These are phyloP conservation scores for Phytophthora foliorum DNA, from an alignment of 352 stramenopile genomes.

Conservation along the genomic window DNA sequence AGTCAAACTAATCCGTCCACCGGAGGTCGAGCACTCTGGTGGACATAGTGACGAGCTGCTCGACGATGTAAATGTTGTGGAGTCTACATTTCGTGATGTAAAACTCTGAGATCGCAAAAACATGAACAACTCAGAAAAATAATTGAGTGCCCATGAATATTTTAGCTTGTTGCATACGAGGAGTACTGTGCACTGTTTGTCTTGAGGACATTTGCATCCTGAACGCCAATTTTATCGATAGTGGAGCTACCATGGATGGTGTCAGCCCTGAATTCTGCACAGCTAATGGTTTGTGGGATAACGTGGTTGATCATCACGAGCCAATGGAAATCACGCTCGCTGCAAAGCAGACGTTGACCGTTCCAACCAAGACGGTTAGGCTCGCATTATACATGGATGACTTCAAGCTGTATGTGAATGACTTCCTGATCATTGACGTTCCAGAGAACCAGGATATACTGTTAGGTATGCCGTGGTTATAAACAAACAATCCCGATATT, in stretches of 20 bases:
- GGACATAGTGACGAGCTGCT: not conserved
- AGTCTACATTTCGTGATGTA: not conserved
- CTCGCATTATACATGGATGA: conserved; percentile 15
- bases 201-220: conserved; percentile 10
- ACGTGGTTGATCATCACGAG: not conserved
- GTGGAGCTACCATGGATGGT: not conserved
- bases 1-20: conserved; percentile 31
- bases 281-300: not conserved
- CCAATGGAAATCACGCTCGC: not conserved
- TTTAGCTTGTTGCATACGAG: conserved; percentile 14
- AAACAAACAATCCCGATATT: conserved; percentile 16
- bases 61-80: not conserved
- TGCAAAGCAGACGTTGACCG: not conserved
- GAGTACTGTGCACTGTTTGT: conserved; percentile 16
- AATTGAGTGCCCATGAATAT: not conserved
- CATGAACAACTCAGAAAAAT: conserved; percentile 11
- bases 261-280: not conserved
- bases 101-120: conserved; percentile 2
- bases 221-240: conserved; percentile 25
- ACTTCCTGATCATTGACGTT: conserved; percentile 20
- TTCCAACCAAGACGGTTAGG: not conserved
- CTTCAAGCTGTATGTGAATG: conserved; percentile 13
- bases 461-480: conserved; percentile 21
- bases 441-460: conserved; percentile 20
- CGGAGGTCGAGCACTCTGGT: conserved; percentile 20